These are phyloP conservation scores for Gentiana dahurica DNA, from an alignment of 257 asterid species.

Conservation along the genomic window DNA sequence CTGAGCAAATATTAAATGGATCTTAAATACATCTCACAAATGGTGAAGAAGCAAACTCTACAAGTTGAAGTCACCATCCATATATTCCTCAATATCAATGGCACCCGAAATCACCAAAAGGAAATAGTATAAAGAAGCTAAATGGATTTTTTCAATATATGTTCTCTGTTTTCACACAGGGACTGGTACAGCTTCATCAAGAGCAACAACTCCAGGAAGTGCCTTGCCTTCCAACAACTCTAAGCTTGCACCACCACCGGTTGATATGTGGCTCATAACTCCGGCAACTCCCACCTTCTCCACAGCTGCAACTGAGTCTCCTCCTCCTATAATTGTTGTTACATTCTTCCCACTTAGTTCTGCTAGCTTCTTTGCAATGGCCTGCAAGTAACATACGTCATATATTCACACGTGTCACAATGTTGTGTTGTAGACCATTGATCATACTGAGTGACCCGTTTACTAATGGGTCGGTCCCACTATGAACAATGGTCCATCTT, in stretches of 20 bases:
- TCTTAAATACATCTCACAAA: not conserved
- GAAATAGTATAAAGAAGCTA: conserved; percentile 13
- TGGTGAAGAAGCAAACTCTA: conserved; percentile 15
- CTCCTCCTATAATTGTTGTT: conserved; percentile 85
- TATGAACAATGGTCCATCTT: too few relatives aligned
- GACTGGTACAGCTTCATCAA: conserved; percentile 75
- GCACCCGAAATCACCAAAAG: conserved; percentile 24
- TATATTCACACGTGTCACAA: not conserved
- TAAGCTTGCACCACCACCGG: conserved; percentile 95
- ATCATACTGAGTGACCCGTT: too few relatives aligned
- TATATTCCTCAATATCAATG: conserved; percentile 19
- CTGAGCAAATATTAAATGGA: not conserved
- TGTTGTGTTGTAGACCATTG: too few relatives aligned
- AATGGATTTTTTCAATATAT: conserved; percentile 14
- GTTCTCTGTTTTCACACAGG: conserved; percentile 30
- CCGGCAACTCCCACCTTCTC: conserved; percentile 83
- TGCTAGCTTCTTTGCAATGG: conserved; percentile 73
- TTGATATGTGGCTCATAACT: conserved; percentile 90
- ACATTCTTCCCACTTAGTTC: conserved; percentile 78
- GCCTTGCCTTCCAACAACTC: conserved; percentile 83
- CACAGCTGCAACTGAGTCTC: conserved; percentile 91
- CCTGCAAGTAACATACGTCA: conserved; percentile 23
- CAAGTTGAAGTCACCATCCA: conserved; percentile 19
- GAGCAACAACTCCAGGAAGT: conserved; percentile 83
- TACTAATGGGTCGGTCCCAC: too few relatives aligned